These are phyloP conservation scores for Bonia amplexicaulis DNA, from an alignment of 176 grass and related monocot genomes.

Conservation along the genomic window DNA sequence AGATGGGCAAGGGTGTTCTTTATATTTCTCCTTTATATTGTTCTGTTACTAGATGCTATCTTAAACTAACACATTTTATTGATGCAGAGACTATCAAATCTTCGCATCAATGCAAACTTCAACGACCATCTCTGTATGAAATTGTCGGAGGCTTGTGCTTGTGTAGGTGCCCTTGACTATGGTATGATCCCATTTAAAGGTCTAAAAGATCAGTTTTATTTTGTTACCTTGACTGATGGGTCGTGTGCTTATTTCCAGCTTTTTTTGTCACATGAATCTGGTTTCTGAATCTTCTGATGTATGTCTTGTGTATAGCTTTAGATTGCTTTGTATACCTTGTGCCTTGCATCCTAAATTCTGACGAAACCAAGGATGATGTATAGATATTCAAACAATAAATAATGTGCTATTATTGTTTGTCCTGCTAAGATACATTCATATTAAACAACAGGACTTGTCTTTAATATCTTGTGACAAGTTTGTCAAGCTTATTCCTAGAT, in stretches of 20 bases:
- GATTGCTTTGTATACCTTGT: neutral
- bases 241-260: neutral
- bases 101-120: conserved; percentile 91
- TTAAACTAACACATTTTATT: conserved; percentile 10
- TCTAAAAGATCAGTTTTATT: conserved; percentile 7
- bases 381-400: neutral
- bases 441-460: neutral
- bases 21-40: conserved; percentile 14
- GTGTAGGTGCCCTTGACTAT: conserved; percentile 55
- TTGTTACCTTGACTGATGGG: conserved; percentile 10
- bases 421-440: neutral
- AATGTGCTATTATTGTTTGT: neutral
- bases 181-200: conserved; percentile 51
- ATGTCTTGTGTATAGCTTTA: neutral
- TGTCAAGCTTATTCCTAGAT: conserved; percentile 4
- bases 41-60: conserved; percentile 5
- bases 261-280: neutral
- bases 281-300: neutral
- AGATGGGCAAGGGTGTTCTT: neutral
- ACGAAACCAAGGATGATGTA: neutral
- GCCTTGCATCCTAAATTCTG: conserved; percentile 9
- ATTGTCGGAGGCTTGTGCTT: conserved; percentile 79
- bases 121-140: conserved; percentile 95
- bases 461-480: neutral
- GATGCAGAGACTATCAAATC: conserved; percentile 79